Percentiles rank a stretch among this genome's conserved stretches.
phyloP scores from a whole-genome alignment of 257 asterid species.

The Solanum verrucosum region DNA sequence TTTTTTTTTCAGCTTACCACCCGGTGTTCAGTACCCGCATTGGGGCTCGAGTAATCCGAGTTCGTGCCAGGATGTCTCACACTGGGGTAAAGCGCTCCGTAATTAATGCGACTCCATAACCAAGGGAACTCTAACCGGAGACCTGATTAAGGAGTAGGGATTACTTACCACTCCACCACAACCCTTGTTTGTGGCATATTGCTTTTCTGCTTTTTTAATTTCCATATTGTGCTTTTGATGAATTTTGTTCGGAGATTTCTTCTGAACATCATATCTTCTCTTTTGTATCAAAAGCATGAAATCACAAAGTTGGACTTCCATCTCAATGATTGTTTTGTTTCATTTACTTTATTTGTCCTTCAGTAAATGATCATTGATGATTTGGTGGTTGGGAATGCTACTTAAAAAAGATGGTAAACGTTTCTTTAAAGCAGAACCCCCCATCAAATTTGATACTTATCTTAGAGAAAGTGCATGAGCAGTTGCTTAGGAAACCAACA shows the following conservation, averaged over 20 bases:
- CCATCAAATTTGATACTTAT: not conserved
- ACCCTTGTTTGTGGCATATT: too few relatives aligned
- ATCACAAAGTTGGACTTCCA: not conserved
- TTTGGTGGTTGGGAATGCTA: not conserved
- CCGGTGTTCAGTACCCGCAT: not conserved
- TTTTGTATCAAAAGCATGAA: not conserved
- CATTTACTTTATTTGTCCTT: not conserved
- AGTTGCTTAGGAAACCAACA: not conserved
- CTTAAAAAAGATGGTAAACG: not conserved
- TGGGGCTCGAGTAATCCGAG: not conserved
- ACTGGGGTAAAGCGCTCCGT: not conserved
- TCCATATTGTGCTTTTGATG: not conserved
- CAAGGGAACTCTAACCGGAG: not conserved
- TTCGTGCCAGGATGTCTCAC: not conserved
- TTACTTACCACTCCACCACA: too few relatives aligned
- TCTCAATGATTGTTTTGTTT: not conserved
- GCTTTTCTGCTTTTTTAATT: not conserved
- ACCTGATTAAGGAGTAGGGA: not conserved
- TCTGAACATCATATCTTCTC: not conserved
- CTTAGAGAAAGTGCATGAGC: not conserved
- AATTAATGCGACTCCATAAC: not conserved
- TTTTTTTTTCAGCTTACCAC: not conserved
- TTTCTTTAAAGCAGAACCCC: not conserved
- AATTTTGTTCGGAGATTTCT: not conserved
- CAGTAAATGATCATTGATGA: not conserved